Conservation (phyloP, 2,329 filamentous ascomycete genomes). For the Monilinia vaccinii-corymbosi region DNA sequence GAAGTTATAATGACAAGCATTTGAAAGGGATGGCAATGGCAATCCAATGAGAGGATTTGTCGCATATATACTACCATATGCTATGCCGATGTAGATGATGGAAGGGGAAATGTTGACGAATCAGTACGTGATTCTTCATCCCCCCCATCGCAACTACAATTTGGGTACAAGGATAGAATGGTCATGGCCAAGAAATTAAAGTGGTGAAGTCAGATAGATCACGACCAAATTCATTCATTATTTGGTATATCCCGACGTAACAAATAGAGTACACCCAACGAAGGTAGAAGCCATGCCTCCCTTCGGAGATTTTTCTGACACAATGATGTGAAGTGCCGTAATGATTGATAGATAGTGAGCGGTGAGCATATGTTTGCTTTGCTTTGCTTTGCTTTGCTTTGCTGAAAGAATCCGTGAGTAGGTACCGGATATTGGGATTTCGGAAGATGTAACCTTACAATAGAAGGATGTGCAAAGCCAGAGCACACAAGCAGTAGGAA, state of each 20-base stretch:
- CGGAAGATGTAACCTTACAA: neutral
- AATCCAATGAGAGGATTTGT: neutral
- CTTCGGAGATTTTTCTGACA: neutral
- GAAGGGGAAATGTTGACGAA: neutral
- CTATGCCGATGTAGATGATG: neutral
- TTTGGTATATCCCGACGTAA: neutral
- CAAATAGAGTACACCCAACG: neutral
- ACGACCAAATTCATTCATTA: neutral
- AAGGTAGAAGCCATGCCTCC: neutral
- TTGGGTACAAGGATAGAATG: neutral
- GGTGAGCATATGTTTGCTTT: slow-evolving; percentile 5
- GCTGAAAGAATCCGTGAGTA: neutral
- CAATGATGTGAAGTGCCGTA: slow-evolving; percentile 1
- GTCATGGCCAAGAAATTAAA: neutral
- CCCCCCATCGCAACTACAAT: neutral
- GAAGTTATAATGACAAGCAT: neutral
- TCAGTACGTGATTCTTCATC: no score
- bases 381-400: no score
- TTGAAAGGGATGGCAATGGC: neutral
- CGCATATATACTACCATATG: neutral
- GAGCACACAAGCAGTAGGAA: neutral
- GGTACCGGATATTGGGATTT: neutral
- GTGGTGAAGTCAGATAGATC: neutral
- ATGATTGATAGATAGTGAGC: neutral
- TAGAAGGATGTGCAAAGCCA: neutral